Conservation (phyloP, 2,329 filamentous ascomycete genomes). For the Clonostachys rosea region DNA sequence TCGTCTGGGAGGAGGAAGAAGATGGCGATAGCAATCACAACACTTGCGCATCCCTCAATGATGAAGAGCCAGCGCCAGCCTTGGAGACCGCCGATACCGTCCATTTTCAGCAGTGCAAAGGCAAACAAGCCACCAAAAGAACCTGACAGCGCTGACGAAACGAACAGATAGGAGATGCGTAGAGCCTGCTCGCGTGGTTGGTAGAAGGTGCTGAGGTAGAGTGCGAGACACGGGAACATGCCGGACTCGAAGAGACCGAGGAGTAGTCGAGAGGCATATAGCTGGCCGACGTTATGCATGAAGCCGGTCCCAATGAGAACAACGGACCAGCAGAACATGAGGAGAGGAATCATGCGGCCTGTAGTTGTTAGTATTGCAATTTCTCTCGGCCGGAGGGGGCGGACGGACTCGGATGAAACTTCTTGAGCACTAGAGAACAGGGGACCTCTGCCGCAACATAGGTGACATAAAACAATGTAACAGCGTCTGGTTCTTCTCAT, state of each 20-base stretch:
- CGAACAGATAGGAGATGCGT: slow-evolving; percentile 80
- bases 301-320: slow-evolving; percentile 66
- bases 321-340: slow-evolving; percentile 56
- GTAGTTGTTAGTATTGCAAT: background rate
- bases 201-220: slow-evolving; percentile 83
- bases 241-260: slow-evolving; percentile 71
- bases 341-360: slow-evolving; percentile 24
- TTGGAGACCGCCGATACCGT: slow-evolving; percentile 50
- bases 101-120: slow-evolving; percentile 66
- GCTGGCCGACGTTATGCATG: slow-evolving; percentile 54
- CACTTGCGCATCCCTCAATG: slow-evolving; percentile 65
- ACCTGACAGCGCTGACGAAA: slow-evolving; percentile 72
- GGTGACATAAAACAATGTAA: slow-evolving; percentile 18
- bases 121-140: slow-evolving; percentile 73
- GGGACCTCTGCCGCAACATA: slow-evolving; percentile 20
- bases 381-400: background rate
- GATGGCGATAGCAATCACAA: slow-evolving; percentile 61
- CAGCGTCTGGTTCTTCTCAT: slow-evolving; percentile 7
- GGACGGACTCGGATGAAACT: slow-evolving; percentile 14
- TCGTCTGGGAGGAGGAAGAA: slow-evolving; percentile 84
- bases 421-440: slow-evolving; percentile 19
- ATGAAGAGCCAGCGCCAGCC: slow-evolving; percentile 67
- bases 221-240: slow-evolving; percentile 72
- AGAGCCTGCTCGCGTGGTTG: slow-evolving; percentile 73
- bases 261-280: slow-evolving; percentile 66